Conservation (phyloP, 2,329 filamentous ascomycete genomes). For the Talaromyces islandicus region DNA sequence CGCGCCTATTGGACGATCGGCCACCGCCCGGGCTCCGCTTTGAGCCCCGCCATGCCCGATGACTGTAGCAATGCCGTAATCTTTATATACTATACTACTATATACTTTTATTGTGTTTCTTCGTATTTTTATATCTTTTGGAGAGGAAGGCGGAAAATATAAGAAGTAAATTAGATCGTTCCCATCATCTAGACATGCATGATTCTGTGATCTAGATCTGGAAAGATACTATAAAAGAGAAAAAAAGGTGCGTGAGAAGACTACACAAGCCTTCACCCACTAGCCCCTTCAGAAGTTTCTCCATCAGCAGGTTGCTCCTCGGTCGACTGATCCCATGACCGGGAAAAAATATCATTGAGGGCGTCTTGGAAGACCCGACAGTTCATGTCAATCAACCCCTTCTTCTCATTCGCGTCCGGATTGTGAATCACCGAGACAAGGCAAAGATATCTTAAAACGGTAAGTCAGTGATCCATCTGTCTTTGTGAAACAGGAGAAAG, state of each 20-base stretch:
- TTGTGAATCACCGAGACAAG: constrained; percentile 61
- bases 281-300: not conserved
- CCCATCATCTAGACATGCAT: not conserved
- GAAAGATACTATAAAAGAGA: not conserved
- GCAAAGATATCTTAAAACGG: constrained; percentile 50
- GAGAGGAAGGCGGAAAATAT: not conserved
- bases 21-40: not conserved
- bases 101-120: not conserved
- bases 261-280: not conserved
- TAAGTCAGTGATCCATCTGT: constrained; percentile 13
- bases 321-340: constrained; percentile 36
- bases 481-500: not conserved
- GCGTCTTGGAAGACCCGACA: constrained; percentile 59
- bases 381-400: constrained; percentile 62
- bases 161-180: not conserved
- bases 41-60: not conserved
- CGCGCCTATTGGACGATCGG: not conserved
- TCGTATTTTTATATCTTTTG: not conserved
- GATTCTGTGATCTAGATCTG: not conserved
- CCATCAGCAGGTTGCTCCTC: not conserved
- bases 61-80: not conserved
- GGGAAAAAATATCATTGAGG: constrained; percentile 55
- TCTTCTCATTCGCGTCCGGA: constrained; percentile 58
- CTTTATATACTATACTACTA: not conserved
- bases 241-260: not conserved